Conservation (phyloP, 1,284 basidiomycete species). For the Naganishia sp. region DNA sequence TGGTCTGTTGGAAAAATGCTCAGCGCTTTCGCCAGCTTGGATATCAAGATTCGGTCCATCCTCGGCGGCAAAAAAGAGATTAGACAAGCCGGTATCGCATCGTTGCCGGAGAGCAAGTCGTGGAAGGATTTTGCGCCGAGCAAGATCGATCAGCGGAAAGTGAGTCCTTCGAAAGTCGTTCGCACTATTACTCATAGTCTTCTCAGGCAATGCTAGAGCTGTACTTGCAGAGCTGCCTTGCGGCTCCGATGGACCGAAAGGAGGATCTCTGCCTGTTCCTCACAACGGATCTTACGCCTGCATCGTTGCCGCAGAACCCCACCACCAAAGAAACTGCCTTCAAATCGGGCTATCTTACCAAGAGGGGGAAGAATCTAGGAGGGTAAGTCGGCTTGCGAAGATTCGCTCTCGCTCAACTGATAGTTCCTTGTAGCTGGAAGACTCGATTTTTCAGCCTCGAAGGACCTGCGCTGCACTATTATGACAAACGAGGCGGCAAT, state of each 20-base stretch:
- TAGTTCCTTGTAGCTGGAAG: constrained; percentile 66
- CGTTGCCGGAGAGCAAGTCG: constrained; percentile 83
- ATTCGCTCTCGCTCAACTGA: neutral
- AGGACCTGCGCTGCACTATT: constrained; percentile 85
- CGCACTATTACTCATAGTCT: neutral
- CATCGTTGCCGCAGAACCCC: constrained; percentile 59
- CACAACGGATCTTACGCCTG: constrained; percentile 82
- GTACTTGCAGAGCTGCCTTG: constrained; percentile 83
- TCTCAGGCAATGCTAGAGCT: constrained; percentile 60
- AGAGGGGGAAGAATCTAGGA: constrained; percentile 94
- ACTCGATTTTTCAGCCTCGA: constrained; percentile 90
- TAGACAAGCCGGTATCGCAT: constrained; percentile 73
- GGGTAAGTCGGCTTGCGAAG: constrained; percentile 53
- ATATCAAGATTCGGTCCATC: constrained; percentile 62
- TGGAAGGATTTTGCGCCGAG: constrained; percentile 97
- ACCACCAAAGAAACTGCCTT: constrained; percentile 64
- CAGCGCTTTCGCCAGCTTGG: constrained; percentile 82
- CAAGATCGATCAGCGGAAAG: constrained; percentile 92
- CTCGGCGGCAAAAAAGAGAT: constrained; percentile 67
- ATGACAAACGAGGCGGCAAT: constrained; percentile 86
- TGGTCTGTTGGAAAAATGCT: constrained; percentile 96
- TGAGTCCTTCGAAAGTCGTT: constrained; percentile 50
- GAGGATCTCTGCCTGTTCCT: constrained; percentile 71
- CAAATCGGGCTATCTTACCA: constrained; percentile 95
- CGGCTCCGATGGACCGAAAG: constrained; percentile 81